Percentiles rank a stretch among this genome's conserved stretches.
These are phyloP conservation scores for Arxiozyma slooffiae DNA, from an alignment of 1,139 yeast genomes.

Conservation along the genomic window DNA sequence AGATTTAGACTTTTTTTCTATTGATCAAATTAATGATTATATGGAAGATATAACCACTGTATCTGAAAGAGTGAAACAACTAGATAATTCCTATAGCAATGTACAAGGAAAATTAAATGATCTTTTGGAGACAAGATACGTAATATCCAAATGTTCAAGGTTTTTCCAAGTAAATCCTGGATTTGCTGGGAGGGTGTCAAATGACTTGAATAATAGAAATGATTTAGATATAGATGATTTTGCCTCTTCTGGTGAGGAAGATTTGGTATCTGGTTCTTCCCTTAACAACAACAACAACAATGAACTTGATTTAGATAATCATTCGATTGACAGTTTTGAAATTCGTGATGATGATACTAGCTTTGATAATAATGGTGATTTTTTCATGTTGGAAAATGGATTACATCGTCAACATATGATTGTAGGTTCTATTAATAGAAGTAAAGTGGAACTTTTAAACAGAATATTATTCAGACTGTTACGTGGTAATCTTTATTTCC, in stretches of 20 bases:
- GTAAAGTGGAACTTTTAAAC: constrained; percentile 50
- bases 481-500: constrained; percentile 62
- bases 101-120: constrained; percentile 32
- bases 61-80: constrained; percentile 37
- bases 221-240: constrained; percentile 22
- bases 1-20: constrained; percentile 20
- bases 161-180: constrained; percentile 33
- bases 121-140: constrained; percentile 42
- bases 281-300: constrained; percentile 4
- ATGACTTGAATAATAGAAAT: constrained; percentile 12
- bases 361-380: constrained; percentile 13
- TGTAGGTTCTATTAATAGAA: constrained; percentile 51
- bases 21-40: constrained; percentile 38
- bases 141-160: constrained; percentile 37
- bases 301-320: neutral
- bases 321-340: neutral
- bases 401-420: constrained; percentile 34
- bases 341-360: neutral
- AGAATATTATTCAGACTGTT: constrained; percentile 64
- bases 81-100: constrained; percentile 37
- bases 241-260: constrained; percentile 20
- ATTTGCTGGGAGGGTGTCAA: constrained; percentile 19
- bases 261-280: constrained; percentile 20
- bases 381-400: constrained; percentile 25
- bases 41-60: constrained; percentile 33